Base-by-base conservation (phyloP, 257 asterid genomes). In the Solanum chilense region DNA sequence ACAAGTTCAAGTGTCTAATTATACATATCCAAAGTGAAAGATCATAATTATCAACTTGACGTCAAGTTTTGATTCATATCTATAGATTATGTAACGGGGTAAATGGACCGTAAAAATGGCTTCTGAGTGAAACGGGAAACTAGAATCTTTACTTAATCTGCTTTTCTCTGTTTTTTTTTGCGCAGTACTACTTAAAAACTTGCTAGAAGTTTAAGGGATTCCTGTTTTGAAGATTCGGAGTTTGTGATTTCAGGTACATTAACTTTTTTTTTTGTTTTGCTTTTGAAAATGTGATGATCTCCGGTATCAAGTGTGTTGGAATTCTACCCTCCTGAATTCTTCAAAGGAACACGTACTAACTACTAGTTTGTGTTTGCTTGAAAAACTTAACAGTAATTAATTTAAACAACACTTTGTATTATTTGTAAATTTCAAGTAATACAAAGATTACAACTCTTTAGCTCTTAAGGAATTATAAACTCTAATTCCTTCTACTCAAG, bases 51-150 rank as follows among this genome's bases (percentile, higher is more conserved):
- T 56, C n/a, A 18, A 23, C 62, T 33, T 7, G 10, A 52, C n/a
- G 11, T 4, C n/a, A 52, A 52, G 7, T 16, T 52, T 16, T 16
- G 0, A 0, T 1, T 52, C 4, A 52, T 52, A 0, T 52, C 7
- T 52, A 21, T 18, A 23, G 18, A 52, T 52, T 52, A 52, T 18
- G n/a, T 31, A 31, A 31, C 4, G 4, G 35, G 35, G 0, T 33
- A 37, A 20, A 39, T 21, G 3, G 14, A 27, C 29, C 20, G 25
- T 80, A 47, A 16, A 29, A 80, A 49, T 80, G 41, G 23, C 12
- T 27, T 16, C 64, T 15, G 15, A 78, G 41, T 78, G 33, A 41
- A 75, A 39, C 29, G 20, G 31, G 7, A 75, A 13, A 47, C 16
- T 5, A 7, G 33, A 23, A 49, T 60, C 29, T 81, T 9, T 80